These are phyloP conservation scores for Populus trichocarpa DNA, from an alignment of 441 rosid species.

Conservation along the genomic window DNA sequence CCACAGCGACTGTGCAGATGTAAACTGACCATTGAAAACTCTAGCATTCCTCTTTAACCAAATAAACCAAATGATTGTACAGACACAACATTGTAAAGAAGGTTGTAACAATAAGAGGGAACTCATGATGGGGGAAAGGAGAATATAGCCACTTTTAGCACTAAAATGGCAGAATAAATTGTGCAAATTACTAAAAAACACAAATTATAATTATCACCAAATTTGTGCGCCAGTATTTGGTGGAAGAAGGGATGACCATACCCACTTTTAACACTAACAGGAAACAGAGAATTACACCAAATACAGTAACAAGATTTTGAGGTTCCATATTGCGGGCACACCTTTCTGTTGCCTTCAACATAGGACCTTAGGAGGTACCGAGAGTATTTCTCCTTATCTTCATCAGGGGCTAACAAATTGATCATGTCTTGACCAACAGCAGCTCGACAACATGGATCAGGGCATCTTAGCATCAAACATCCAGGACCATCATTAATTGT, in stretches of 20 bases:
- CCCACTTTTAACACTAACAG: neutral
- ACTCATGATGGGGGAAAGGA: neutral
- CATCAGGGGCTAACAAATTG: conserved; percentile 40
- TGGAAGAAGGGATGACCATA: neutral
- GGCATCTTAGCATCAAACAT: conserved; percentile 73
- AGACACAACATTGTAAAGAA: neutral
- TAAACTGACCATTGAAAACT: neutral
- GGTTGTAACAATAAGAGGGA: neutral
- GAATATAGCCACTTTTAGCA: neutral
- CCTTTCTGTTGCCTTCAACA: conserved; percentile 74
- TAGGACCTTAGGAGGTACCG: conserved; percentile 63
- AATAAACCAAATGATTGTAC: neutral
- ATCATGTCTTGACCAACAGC: conserved; percentile 70
- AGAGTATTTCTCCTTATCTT: conserved; percentile 56
- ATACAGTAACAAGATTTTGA: neutral
- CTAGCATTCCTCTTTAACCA: neutral
- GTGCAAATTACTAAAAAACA: neutral
- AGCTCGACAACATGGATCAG: conserved; percentile 68
- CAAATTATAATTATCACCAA: neutral
- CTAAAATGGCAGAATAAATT: neutral
- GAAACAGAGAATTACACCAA: neutral
- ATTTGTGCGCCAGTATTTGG: neutral
- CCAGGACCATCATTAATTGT: conserved; percentile 75
- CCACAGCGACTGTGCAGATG: neutral
- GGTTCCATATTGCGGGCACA: conserved; percentile 21